phyloP scores from a whole-genome alignment of 768 basidiomycete genomes.

The Trichaptum fuscoviolaceum region DNA sequence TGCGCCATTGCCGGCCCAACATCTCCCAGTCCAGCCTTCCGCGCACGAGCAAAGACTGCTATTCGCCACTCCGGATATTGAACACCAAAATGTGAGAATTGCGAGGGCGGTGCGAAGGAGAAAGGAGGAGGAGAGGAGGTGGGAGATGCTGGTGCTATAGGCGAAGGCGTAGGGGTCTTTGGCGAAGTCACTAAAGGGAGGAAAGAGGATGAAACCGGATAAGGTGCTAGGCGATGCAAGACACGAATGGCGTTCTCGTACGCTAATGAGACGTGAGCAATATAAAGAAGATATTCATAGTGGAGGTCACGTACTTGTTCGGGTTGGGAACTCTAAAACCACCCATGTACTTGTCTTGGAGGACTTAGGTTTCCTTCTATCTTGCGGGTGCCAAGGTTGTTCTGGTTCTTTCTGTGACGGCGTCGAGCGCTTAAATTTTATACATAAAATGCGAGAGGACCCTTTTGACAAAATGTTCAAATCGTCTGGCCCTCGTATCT shows the following conservation, averaged over 20 bases:
- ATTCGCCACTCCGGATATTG: constrained; percentile 68
- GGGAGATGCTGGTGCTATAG: constrained; percentile 17
- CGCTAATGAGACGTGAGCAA: constrained; percentile 9
- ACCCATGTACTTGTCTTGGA: constrained; percentile 13
- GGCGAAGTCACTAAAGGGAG: constrained; percentile 14
- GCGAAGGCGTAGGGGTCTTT: constrained; percentile 14
- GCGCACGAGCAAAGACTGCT: constrained; percentile 43
- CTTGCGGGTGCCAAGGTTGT: neutral
- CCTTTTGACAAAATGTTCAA: constrained; percentile 26
- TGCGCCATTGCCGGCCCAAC: constrained; percentile 48
- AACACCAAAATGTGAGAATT: constrained; percentile 27
- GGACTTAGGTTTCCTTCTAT: neutral
- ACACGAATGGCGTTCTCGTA: constrained; percentile 18
- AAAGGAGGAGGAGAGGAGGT: constrained; percentile 7
- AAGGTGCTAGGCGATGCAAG: constrained; percentile 19
- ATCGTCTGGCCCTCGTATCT: constrained; percentile 41
- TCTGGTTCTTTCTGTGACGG: constrained; percentile 5
- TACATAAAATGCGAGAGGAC: constrained; percentile 31
- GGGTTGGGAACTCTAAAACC: constrained; percentile 19
- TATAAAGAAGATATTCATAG: neutral
- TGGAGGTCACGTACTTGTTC: constrained; percentile 15
- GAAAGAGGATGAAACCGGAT: constrained; percentile 16
- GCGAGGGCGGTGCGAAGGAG: constrained; percentile 8
- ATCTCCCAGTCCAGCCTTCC: constrained; percentile 54
- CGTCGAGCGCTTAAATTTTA: constrained; percentile 28